Percentiles rank a stretch among this genome's conserved stretches.
phyloP scores from a whole-genome alignment of 208 protist species.

The Acanthamoeba royreba region DNA sequence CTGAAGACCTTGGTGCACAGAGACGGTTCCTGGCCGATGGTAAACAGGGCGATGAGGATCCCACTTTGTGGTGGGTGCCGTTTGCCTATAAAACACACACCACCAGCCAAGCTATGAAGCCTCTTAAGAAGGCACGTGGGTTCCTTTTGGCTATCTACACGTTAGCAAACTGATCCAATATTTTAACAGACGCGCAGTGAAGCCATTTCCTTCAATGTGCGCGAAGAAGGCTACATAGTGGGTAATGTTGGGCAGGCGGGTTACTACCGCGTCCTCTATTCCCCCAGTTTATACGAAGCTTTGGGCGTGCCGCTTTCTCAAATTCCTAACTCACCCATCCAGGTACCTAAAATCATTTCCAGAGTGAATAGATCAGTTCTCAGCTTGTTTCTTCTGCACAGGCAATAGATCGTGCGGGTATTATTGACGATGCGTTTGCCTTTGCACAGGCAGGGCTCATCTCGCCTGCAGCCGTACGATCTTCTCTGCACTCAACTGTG shows the following conservation, averaged over 20 bases:
- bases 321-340: background rate
- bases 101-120: background rate
- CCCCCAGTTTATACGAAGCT: background rate
- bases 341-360: background rate
- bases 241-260: constrained; percentile 21
- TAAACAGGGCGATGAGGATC: background rate
- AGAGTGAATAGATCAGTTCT: background rate
- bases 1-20: background rate
- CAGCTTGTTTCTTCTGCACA: background rate
- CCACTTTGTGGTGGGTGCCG: background rate
- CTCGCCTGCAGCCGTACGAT: background rate
- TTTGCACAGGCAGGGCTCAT: background rate
- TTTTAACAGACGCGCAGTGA: background rate
- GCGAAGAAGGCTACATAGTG: background rate
- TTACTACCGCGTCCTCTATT: constrained; percentile 23
- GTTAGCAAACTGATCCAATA: background rate
- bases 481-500: background rate
- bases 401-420: background rate
- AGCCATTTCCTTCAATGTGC: background rate
- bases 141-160: background rate
- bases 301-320: background rate
- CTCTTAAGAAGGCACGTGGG: background rate
- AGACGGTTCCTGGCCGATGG: background rate
- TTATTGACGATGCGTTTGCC: background rate
- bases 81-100: background rate